Percentiles rank a stretch among this genome's conserved stretches.
Evolutionary conservation across 2,329 filamentous ascomycete genomes (phyloP).

Genomic region (Ampelomyces quisqualis): DNA sequence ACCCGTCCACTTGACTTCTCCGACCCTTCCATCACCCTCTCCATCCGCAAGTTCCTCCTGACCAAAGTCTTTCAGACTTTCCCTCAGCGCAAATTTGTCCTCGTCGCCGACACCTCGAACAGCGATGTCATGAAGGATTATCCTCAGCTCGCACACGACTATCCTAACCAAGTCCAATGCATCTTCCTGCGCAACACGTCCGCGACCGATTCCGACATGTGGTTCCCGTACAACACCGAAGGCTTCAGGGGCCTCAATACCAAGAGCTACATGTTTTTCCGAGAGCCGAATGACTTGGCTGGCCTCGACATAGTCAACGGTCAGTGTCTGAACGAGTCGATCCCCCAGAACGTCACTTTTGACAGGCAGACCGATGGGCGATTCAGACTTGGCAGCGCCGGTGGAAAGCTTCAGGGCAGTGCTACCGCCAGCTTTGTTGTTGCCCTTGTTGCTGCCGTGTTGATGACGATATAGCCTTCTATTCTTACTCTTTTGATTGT

Average conservation of each 20-base stretch:
- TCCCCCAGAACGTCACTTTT: slow-evolving; percentile 72
- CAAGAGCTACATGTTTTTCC: slow-evolving; percentile 77
- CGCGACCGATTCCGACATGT: slow-evolving; percentile 65
- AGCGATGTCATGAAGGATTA: slow-evolving; percentile 71
- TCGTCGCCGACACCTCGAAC: slow-evolving; percentile 76
- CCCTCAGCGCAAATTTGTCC: slow-evolving; percentile 71
- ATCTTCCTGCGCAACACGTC: slow-evolving; percentile 75
- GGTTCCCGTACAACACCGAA: slow-evolving; percentile 73
- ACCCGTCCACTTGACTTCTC: slow-evolving; percentile 74
- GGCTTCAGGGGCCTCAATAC: slow-evolving; percentile 69
- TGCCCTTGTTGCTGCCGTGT: slow-evolving; percentile 34
- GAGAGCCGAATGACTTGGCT: slow-evolving; percentile 66
- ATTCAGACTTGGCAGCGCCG: slow-evolving; percentile 30
- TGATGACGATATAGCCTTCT: slow-evolving; percentile 25
- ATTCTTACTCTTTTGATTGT: not conserved
- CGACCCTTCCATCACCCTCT: slow-evolving; percentile 69
- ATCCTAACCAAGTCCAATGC: slow-evolving; percentile 71
- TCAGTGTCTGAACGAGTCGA: slow-evolving; percentile 64
- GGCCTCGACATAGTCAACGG: slow-evolving; percentile 67
- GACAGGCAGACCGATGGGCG: slow-evolving; percentile 32
- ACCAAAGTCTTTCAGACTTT: slow-evolving; percentile 73
- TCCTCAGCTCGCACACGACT: slow-evolving; percentile 62
- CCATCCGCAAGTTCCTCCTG: slow-evolving; percentile 69
- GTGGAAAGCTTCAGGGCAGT: slow-evolving; percentile 25
- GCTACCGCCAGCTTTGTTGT: slow-evolving; percentile 38